Evolutionary conservation across 306 rosid genomes (phyloP), one percentile per base, ranked within the genome.

Genomic region (Rosa multiflora): DNA sequence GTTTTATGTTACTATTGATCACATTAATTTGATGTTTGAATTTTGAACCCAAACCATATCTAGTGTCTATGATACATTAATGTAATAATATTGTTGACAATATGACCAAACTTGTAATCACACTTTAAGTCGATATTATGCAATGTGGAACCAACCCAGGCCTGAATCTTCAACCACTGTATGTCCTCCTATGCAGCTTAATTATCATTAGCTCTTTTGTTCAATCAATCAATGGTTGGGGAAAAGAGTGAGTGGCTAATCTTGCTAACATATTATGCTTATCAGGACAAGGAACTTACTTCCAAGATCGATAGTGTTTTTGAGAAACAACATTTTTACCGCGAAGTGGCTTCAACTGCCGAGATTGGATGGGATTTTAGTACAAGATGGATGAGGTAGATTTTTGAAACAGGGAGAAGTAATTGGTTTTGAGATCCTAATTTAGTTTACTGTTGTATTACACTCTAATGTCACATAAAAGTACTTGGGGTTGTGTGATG

Each of bases 321-420:
- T 8, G 93, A 86, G 71, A 92, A 90, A 78, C 62, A 84, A 58
- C 83, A 77, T 4, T 86, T 92, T 78, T 94, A 88, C 88, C 90
- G 75, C 23, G 93, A 91, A 46, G 58, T 92, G 47, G 92, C 98
- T 4, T 88, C 98, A 46, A 51, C 93, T 32, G 93, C 90, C 5
- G 98, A 94, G 82, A 85, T 97, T 5, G 97, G 98, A 82, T 92
- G 97, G 97, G 97, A 94, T 80, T 94, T 94, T 79, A 92, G 95
- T 88, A 74, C 97, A 70, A 85, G 98, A 86, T 94, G 97, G 97
- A 88, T 94, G 94, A 90, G 91, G 97, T 94, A 82, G 3, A 32
- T 32, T 32, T 32, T 32, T 2, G 37, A 32, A 32, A 32, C 3
- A 32, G 37, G 37, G 3, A 32, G 37, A 32, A 32, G 37, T 32